Percentiles rank a stretch among this genome's conserved stretches.
Conservation (phyloP, 1,284 basidiomycete species). For the Apiotrichum domesticum region DNA sequence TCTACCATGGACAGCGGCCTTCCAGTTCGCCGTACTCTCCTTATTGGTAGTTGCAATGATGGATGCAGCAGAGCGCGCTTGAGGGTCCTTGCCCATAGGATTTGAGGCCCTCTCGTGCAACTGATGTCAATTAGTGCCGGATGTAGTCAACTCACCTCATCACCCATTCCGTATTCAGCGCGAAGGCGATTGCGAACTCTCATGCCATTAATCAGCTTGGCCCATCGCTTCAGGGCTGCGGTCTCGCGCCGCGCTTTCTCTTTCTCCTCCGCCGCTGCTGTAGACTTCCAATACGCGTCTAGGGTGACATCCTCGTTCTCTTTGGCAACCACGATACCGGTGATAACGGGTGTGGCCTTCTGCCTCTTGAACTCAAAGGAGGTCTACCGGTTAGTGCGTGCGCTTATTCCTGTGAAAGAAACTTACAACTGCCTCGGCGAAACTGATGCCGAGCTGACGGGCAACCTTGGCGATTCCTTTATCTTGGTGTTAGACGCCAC, state of each 20-base stretch:
- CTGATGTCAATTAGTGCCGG: slow-evolving; percentile 18
- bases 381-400: slow-evolving; percentile 21
- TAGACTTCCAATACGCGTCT: slow-evolving; percentile 81
- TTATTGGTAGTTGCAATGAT: slow-evolving; percentile 28
- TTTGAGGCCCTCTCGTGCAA: slow-evolving; percentile 31
- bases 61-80: slow-evolving; percentile 18
- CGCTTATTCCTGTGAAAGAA: not conserved
- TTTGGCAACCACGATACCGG: slow-evolving; percentile 78
- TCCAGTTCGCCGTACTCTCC: slow-evolving; percentile 18
- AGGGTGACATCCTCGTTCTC: slow-evolving; percentile 71
- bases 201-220: slow-evolving; percentile 76
- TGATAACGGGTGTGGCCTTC: slow-evolving; percentile 76
- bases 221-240: slow-evolving; percentile 81
- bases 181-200: slow-evolving; percentile 75
- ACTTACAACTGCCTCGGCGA: slow-evolving; percentile 76
- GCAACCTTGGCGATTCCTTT: slow-evolving; percentile 86
- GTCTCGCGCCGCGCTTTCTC: slow-evolving; percentile 71
- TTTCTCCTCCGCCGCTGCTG: slow-evolving; percentile 69
- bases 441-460: slow-evolving; percentile 76
- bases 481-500: slow-evolving; percentile 50
- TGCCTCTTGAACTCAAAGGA: slow-evolving; percentile 92
- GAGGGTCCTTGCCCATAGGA: slow-evolving; percentile 22
- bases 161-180: slow-evolving; percentile 63
- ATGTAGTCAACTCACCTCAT: slow-evolving; percentile 27
- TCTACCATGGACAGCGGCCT: slow-evolving; percentile 9